Evolutionary conservation across 345 rosid species (phyloP).

Genomic region (Eucalyptus pumila): DNA sequence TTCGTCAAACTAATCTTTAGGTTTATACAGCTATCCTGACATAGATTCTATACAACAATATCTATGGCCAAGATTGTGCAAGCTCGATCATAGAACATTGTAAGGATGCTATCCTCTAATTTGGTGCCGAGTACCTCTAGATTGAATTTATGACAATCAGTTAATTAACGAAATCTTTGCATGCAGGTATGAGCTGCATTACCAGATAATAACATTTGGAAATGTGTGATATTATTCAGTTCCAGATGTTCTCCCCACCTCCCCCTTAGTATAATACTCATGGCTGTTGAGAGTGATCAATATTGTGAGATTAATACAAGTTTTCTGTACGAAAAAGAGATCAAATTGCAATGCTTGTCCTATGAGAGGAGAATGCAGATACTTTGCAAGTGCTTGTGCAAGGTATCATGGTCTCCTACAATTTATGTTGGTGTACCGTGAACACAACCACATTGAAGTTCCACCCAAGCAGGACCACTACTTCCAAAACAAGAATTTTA

Average conservation of each 20-base stretch:
- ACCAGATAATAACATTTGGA: slow-evolving; percentile 96
- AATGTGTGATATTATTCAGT: slow-evolving; percentile 29
- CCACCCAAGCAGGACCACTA: neutral
- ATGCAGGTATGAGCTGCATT: slow-evolving; percentile 86
- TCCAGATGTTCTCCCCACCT: neutral
- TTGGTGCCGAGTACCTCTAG: neutral
- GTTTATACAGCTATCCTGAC: slow-evolving; percentile 53
- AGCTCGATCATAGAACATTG: slow-evolving; percentile 85
- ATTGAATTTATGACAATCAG: neutral
- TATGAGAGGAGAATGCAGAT: slow-evolving; percentile 95
- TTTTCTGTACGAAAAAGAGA: slow-evolving; percentile 80
- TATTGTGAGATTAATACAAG: slow-evolving; percentile 29
- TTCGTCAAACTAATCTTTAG: neutral
- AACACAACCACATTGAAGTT: neutral
- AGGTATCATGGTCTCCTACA: slow-evolving; percentile 29
- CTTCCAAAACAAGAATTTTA: neutral
- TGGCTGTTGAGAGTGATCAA: neutral
- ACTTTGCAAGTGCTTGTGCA: slow-evolving; percentile 98
- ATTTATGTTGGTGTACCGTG: neutral
- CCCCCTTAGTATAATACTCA: neutral
- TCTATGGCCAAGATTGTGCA: slow-evolving; percentile 95
- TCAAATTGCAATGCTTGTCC: slow-evolving; percentile 97
- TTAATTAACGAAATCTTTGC: neutral
- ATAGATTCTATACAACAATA: slow-evolving; percentile 85
- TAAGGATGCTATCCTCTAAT: slow-evolving; percentile 11